phyloP scores from a whole-genome alignment of 306 rosid species.

The Cicer pinnatifidum region DNA sequence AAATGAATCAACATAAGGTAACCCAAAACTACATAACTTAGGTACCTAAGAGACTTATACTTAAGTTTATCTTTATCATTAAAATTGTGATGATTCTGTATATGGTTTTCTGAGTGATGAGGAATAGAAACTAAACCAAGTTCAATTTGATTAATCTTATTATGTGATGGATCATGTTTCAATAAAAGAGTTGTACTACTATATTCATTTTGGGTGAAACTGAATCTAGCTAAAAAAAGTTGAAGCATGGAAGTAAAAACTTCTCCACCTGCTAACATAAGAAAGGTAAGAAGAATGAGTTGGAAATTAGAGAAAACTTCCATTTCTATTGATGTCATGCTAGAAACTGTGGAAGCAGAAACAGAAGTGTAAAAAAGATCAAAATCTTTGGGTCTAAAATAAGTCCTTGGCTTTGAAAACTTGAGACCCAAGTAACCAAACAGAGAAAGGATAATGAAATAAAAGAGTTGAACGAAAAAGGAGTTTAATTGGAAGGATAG shows the following conservation, averaged over 20 bases:
- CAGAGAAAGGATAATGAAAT: slow-evolving; percentile 52
- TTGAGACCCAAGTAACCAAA: slow-evolving; percentile 63
- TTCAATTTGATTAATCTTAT: slow-evolving; percentile 23
- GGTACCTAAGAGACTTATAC: slow-evolving; percentile 35
- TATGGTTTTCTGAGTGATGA: slow-evolving; percentile 2
- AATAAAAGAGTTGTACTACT: background rate
- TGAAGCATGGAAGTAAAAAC: slow-evolving; percentile 63
- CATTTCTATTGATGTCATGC: slow-evolving; percentile 75
- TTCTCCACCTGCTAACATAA: slow-evolving; percentile 75
- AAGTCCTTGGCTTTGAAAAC: slow-evolving; percentile 47
- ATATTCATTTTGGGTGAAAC: background rate
- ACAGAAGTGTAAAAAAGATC: slow-evolving; percentile 76
- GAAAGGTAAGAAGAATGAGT: slow-evolving; percentile 48
- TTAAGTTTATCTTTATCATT: slow-evolving; percentile 11
- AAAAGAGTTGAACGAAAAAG: slow-evolving; percentile 46
- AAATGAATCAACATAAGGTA: slow-evolving; percentile 39
- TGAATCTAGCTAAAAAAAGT: slow-evolving; percentile 41
- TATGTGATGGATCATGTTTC: background rate
- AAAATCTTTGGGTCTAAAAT: slow-evolving; percentile 24
- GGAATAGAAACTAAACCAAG: slow-evolving; percentile 34
- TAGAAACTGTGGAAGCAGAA: slow-evolving; percentile 73
- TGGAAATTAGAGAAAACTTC: slow-evolving; percentile 52
- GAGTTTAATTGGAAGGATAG: slow-evolving; percentile 10
- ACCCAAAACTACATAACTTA: slow-evolving; percentile 46
- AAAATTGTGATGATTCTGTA: background rate